Evolutionary conservation across 225 moss, liverwort and hornwort species (phyloP), one percentile per base, ranked within the genome.

Genomic region (Pseudisothecium myosuroides): DNA sequence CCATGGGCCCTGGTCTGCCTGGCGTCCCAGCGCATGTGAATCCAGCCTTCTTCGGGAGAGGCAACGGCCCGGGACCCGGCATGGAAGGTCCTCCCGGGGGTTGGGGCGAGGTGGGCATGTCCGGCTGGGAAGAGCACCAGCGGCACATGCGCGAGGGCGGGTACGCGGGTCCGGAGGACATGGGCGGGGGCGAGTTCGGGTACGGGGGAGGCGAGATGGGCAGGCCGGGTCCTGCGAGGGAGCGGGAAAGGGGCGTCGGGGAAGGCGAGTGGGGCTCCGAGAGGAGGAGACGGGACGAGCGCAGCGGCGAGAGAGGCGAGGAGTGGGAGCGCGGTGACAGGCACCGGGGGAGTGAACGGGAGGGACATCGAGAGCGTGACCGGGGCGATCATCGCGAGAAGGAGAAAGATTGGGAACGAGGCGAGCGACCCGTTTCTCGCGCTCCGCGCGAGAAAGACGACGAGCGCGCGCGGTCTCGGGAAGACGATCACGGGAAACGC

Each of bases 1-100:
- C 96, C n/a, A 99, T 99, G 98, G 98, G 98, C 41, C 98, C 98
- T n/a, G 98, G 98, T 12, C 91, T 99, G 79, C 97, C 98, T 26
- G 98, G 97, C 60, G 98, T 99, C 69, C 95, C 96, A 37, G 96
- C 97, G 5, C 98, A 99, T 82, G 98, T 99, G 87, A 99, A 99
- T 88, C 98, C 98, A 22, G 98, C 97, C 15, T 99, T 99, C 92
- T 99, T 99, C 79, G 97, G 95, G 29, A 92, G 98, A 80, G 95
- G 93, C 32, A 98, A 97, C 67, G 98, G 97, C 90, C 76, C 97
- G 88, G 98, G 96, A 43, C 95, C 96, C 27, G 98, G 94, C 82
- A 95, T 97, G 94, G 95, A 95, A 87, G 98, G 97, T 37, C 97
- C 96, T 47, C 94, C 94, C 23, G 94, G 87, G 24, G 94, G 93